Conservation (phyloP, 495 filamentous ascomycete genomes). For the Aspergillus indologenus region DNA sequence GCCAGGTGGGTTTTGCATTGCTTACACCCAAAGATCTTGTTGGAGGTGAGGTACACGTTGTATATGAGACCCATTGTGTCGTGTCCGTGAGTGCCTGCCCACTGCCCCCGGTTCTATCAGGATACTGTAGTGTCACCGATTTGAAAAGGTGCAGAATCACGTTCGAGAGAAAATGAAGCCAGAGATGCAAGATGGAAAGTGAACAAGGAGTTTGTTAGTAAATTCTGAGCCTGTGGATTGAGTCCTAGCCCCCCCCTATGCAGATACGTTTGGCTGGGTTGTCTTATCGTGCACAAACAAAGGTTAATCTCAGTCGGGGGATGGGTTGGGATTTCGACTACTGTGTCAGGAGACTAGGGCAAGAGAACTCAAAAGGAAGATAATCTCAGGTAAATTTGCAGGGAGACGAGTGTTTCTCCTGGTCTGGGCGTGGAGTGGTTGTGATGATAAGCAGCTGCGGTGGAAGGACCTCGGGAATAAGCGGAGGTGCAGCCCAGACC, state of each 20-base stretch:
- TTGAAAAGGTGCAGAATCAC: not conserved
- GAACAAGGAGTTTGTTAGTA: not conserved
- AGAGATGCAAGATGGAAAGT: slow-evolving; percentile 1
- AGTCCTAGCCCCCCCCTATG: not conserved
- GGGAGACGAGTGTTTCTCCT: not conserved
- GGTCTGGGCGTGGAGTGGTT: not conserved
- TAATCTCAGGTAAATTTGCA: not conserved
- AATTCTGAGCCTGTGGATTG: not conserved
- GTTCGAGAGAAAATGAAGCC: not conserved
- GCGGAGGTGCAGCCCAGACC: not conserved
- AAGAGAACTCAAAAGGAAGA: not conserved
- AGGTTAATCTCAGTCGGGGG: not conserved
- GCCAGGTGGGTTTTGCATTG: slow-evolving; percentile 92
- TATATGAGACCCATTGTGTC: slow-evolving; percentile 85
- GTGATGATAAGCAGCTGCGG: not conserved
- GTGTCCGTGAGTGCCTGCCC: slow-evolving; percentile 17
- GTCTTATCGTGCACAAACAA: not conserved
- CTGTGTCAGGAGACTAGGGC: not conserved
- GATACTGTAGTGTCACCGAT: slow-evolving; percentile 20
- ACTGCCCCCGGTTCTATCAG: slow-evolving; percentile 13
- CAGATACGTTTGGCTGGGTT: not conserved
- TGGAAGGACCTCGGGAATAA: not conserved
- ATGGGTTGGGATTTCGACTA: not conserved
- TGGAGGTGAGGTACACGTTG: slow-evolving; percentile 89
- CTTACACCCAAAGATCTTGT: slow-evolving; percentile 93